Evolutionary conservation across 2,329 filamentous ascomycete genomes (phyloP), one percentile per base, ranked within the genome.

Genomic region (Colletotrichum sp.): DNA sequence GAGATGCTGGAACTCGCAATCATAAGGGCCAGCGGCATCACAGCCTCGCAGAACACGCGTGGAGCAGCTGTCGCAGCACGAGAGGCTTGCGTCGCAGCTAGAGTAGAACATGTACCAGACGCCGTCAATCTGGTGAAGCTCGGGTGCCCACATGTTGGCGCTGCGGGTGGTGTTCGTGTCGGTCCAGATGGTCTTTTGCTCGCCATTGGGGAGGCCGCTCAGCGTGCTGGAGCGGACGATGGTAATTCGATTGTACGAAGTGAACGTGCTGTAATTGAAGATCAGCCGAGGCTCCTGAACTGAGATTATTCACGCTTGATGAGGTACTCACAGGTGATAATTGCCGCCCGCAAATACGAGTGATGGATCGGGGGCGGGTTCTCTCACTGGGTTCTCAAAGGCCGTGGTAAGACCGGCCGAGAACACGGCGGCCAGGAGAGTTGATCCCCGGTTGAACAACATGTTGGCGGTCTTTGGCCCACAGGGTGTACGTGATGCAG

Each of bases 41-140:
- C 55, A 59, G 0, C 55, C 55, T 59, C 24, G 55, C 13, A 59
- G 55, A 2, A 59, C 55, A 0, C 55, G 55, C 7, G 55, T 59
- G 55, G 55, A 59, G 24, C 55, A 59, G 7, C 55, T 59, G 55
- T 59, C 55, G 14, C 55, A 59, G 55, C 55, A 59, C 4, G 55
- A 26, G 82, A 85, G n/a, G 3, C 24, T 59, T 0, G 21, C 16
- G 55, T 59, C 55, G 16, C 55, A 59, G 26, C 70, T 72, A 1
- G 77, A 78, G 71, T 78, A 78, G 68, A 78, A 75, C 59, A 78
- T 78, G 34, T 78, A 74, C 77, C 77, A 78, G 30, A 63, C 65
- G 21, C 72, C 68, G 28, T 78, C 77, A 39, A 78, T 78, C n/a
- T 75, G 76, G 30, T 78, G 77, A 4, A 78, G 75, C 57, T 78